A percentile compares a stretch with the other conserved stretches of the same genome.
Conservation (phyloP, 129 eudicot species). For the Flaveria trinervia region DNA sequence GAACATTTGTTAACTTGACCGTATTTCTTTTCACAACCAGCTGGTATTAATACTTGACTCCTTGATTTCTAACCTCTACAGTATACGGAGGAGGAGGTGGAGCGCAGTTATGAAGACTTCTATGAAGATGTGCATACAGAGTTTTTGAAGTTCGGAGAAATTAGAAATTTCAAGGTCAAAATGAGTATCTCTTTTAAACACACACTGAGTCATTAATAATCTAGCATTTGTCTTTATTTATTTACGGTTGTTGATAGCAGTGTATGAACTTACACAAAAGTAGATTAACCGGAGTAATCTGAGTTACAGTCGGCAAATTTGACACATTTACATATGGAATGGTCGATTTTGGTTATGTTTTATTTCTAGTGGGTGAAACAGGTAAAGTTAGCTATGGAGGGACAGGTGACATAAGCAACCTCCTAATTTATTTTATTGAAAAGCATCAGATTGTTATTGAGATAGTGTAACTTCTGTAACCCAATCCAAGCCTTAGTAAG, state of each 20-base stretch:
- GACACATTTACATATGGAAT: not conserved
- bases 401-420: not conserved
- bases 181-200: not conserved
- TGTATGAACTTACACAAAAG: not conserved
- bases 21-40: not conserved
- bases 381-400: not conserved
- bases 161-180: slow-evolving; percentile 80
- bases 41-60: slow-evolving; percentile 22
- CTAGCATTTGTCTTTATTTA: slow-evolving; percentile 11
- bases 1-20: not conserved
- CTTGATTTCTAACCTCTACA: slow-evolving; percentile 38
- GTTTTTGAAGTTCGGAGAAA: slow-evolving; percentile 92
- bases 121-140: slow-evolving; percentile 99
- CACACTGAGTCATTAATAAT: not conserved
- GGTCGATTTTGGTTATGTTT: not conserved
- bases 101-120: slow-evolving; percentile 75
- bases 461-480: not conserved
- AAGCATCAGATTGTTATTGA: not conserved
- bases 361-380: not conserved
- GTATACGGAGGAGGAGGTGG: slow-evolving; percentile 94
- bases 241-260: not conserved
- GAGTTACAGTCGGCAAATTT: not conserved
- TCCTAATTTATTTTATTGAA: not conserved
- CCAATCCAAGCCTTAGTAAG: not conserved
- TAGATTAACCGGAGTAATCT: slow-evolving; percentile 24